Evolutionary conservation across 2,329 filamentous ascomycete species (phyloP).

Genomic region (Diplodia mutila): DNA sequence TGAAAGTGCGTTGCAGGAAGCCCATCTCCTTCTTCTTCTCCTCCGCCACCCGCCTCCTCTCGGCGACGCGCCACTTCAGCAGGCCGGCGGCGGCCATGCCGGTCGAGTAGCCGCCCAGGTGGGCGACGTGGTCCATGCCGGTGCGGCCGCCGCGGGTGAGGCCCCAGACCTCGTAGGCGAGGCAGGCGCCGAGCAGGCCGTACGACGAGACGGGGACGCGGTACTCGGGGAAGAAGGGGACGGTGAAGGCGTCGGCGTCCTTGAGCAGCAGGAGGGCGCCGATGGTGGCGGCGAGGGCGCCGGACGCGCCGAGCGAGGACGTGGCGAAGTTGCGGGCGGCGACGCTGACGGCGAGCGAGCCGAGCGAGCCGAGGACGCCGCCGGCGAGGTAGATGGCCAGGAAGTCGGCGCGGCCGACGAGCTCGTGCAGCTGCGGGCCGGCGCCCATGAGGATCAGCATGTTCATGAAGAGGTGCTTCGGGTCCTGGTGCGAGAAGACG

Average conservation of each 20-base stretch:
- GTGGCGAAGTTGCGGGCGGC: slow-evolving; percentile 33
- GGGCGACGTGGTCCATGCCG: slow-evolving; percentile 41
- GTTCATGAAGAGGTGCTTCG: slow-evolving; percentile 66
- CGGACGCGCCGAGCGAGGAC: slow-evolving; percentile 40
- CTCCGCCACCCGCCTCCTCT: slow-evolving; percentile 18
- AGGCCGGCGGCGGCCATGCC: slow-evolving; percentile 36
- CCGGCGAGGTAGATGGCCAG: slow-evolving; percentile 41
- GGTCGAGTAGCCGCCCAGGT: slow-evolving; percentile 40
- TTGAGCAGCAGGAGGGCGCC: slow-evolving; percentile 39
- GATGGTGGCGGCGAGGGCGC: slow-evolving; percentile 40
- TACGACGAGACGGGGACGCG: slow-evolving; percentile 35
- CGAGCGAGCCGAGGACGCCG: slow-evolving; percentile 38
- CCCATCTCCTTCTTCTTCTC: slow-evolving; percentile 25
- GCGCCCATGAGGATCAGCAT: slow-evolving; percentile 68
- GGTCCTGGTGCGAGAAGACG: slow-evolving; percentile 69
- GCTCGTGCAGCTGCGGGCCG: slow-evolving; percentile 53
- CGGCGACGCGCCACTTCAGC: slow-evolving; percentile 33
- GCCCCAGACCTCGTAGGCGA: slow-evolving; percentile 33
- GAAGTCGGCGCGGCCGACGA: slow-evolving; percentile 42
- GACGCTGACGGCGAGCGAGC: slow-evolving; percentile 35
- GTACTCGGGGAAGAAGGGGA: slow-evolving; percentile 34
- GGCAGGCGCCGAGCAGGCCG: slow-evolving; percentile 35
- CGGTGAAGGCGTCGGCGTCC: slow-evolving; percentile 36
- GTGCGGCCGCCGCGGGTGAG: slow-evolving; percentile 28
- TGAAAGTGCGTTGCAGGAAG: slow-evolving; percentile 3